These are phyloP conservation scores for Antrodiella citrinella DNA, from an alignment of 768 basidiomycete species.

Conservation along the genomic window DNA sequence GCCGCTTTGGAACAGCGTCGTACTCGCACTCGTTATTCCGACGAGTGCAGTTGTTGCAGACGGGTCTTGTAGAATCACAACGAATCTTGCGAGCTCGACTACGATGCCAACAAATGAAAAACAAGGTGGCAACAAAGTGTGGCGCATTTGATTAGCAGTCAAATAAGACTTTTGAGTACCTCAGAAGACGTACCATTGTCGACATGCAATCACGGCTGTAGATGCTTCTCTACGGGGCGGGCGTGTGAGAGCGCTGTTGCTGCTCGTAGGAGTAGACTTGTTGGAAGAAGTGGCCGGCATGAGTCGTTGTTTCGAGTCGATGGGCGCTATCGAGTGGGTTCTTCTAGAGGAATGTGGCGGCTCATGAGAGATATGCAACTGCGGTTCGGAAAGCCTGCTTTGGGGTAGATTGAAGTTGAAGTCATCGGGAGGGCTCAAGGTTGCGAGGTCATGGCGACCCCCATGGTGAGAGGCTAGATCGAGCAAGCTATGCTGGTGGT, in stretches of 20 bases:
- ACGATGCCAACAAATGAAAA: conserved; percentile 24
- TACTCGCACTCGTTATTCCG: conserved; percentile 74
- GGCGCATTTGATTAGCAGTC: background rate
- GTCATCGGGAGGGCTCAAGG: conserved; percentile 15
- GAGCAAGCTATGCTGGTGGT: conserved; percentile 19
- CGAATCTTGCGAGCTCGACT: conserved; percentile 82
- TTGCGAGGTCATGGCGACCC: conserved; percentile 14
- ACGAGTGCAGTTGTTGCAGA: conserved; percentile 76
- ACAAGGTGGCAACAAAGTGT: conserved; percentile 5
- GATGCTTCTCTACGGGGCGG: conserved; percentile 30
- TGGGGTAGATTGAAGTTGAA: conserved; percentile 23
- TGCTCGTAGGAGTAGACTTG: conserved; percentile 12
- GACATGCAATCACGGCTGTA: conserved; percentile 74
- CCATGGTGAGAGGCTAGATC: conserved; percentile 14
- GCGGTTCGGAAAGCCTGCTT: conserved; percentile 18
- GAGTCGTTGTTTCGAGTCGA: background rate
- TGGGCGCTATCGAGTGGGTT: background rate
- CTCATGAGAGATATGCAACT: conserved; percentile 16
- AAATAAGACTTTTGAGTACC: conserved; percentile 25
- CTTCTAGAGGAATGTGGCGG: conserved; percentile 1
- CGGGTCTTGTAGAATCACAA: conserved; percentile 76
- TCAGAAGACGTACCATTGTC: conserved; percentile 58
- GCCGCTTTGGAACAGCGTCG: conserved; percentile 71
- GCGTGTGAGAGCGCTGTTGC: conserved; percentile 14
- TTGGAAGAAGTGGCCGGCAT: conserved; percentile 11